Evolutionary conservation across 2,329 filamentous ascomycete species (phyloP).

Genomic region (Apiospora malaysiana): DNA sequence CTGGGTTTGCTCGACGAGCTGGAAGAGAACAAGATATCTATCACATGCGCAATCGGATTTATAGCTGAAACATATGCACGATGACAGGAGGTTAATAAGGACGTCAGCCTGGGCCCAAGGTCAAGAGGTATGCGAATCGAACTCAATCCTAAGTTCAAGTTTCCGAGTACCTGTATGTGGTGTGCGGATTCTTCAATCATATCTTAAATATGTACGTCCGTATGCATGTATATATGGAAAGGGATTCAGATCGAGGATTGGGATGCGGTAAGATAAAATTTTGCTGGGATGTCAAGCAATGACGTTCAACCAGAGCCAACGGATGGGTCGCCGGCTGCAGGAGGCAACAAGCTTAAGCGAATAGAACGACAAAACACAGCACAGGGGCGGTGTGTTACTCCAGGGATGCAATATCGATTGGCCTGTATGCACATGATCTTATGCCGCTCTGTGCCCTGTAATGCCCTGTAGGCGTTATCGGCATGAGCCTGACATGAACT

Average conservation of each 20-base stretch:
- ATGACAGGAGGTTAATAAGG: neutral
- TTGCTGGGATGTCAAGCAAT: slow-evolving; percentile 16
- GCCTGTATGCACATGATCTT: neutral
- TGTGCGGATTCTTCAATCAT: neutral
- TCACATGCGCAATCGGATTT: neutral
- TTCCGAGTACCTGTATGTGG: neutral
- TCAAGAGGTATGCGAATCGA: neutral
- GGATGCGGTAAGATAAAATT: neutral
- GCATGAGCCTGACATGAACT: slow-evolving; percentile 2
- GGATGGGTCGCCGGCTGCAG: slow-evolving; percentile 9
- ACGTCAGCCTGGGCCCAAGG: neutral
- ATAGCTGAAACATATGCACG: neutral
- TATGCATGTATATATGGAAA: neutral
- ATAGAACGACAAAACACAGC: neutral
- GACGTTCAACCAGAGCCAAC: neutral
- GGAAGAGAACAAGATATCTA: neutral
- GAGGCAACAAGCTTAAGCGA: slow-evolving; percentile 1
- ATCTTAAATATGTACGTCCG: neutral
- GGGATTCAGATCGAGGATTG: neutral
- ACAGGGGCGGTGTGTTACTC: neutral
- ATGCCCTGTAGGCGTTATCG: slow-evolving; percentile 3
- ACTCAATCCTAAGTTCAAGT: neutral
- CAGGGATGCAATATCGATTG: neutral
- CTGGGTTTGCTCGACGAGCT: neutral
- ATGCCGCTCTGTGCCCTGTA: neutral